Evolutionary conservation across 2,329 filamentous ascomycete genomes (phyloP).

Genomic region (Scedosporium aurantiacum): DNA sequence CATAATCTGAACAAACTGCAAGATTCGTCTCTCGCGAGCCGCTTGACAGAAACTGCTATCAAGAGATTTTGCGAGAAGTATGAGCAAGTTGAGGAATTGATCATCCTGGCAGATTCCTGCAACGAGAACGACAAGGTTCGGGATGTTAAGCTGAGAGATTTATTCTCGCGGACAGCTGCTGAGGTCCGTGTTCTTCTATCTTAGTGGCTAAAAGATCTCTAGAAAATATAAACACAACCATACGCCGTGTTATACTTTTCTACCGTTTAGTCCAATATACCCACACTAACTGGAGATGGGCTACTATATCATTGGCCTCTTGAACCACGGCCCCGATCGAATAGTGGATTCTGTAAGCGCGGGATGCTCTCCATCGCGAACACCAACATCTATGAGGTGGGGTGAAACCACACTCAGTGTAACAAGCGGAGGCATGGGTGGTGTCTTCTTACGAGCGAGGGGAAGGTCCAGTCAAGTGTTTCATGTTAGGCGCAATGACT

Average conservation of each 20-base stretch:
- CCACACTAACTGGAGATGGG: too few species aligned
- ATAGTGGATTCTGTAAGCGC: too few species aligned
- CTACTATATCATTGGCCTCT: too few species aligned
- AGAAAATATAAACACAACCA: not conserved
- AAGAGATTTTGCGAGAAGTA: constrained; percentile 80
- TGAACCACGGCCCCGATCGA: too few species aligned
- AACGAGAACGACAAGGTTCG: constrained; percentile 15
- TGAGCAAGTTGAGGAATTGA: constrained; percentile 43
- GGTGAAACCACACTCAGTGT: not conserved
- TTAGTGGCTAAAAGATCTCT: constrained; percentile 15
- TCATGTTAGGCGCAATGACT: not conserved
- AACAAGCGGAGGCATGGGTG: too few species aligned
- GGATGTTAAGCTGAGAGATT: constrained; percentile 23
- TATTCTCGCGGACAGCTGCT: constrained; percentile 48
- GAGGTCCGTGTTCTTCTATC: constrained; percentile 51
- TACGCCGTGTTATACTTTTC: too few species aligned
- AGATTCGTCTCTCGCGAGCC: constrained; percentile 58
- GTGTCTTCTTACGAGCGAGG: too few species aligned
- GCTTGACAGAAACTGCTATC: constrained; percentile 73
- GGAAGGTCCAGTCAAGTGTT: not conserved
- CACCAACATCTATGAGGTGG: not conserved
- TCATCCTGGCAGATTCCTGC: constrained; percentile 30
- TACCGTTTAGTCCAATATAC: too few species aligned
- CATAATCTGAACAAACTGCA: constrained; percentile 67
- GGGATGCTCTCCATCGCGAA: not conserved